phyloP scores from a whole-genome alignment of 225 moss, liverwort and hornwort species.

The Sphagnum tenellum region DNA sequence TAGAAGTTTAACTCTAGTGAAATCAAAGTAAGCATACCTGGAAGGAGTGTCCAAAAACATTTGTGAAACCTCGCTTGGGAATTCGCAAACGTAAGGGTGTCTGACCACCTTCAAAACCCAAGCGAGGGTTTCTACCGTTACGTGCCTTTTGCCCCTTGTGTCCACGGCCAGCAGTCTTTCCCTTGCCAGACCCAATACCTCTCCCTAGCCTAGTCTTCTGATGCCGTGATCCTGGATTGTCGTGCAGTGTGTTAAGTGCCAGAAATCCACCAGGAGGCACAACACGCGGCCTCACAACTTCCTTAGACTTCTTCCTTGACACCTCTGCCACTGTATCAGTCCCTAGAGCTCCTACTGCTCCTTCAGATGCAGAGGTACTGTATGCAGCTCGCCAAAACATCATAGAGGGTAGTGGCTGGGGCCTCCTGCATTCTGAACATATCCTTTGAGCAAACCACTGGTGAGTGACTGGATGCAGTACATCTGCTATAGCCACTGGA shows the following conservation, averaged over 20 bases:
- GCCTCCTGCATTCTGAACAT: too few species aligned
- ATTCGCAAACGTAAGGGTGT: slow-evolving; percentile 89
- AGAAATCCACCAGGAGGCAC: slow-evolving; percentile 57
- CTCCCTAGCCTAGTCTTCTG: slow-evolving; percentile 83
- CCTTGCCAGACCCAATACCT: slow-evolving; percentile 96
- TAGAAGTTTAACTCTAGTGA: too few species aligned
- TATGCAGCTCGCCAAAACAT: neutral
- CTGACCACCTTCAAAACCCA: slow-evolving; percentile 97
- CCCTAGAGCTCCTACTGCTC: slow-evolving; percentile 4
- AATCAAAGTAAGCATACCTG: slow-evolving; percentile 34
- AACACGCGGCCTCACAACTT: slow-evolving; percentile 26
- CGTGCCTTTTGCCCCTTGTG: slow-evolving; percentile 99
- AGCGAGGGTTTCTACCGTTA: slow-evolving; percentile 72
- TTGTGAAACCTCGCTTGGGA: slow-evolving; percentile 89
- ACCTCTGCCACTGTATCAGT: slow-evolving; percentile 10
- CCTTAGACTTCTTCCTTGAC: slow-evolving; percentile 31
- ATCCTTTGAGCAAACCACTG: too few species aligned
- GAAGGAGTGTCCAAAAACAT: slow-evolving; percentile 62
- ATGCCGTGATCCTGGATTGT: slow-evolving; percentile 82
- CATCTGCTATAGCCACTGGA: too few species aligned
- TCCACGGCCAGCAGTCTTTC: slow-evolving; percentile 90
- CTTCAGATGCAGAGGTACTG: slow-evolving; percentile 18
- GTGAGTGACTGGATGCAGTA: too few species aligned
- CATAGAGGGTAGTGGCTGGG: too few species aligned
- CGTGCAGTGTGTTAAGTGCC: slow-evolving; percentile 75